A percentile compares a stretch with the other conserved stretches of the same genome.
These are phyloP conservation scores for Penicillium sclerotigenum DNA, from an alignment of 2,329 filamentous ascomycete species.

Conservation along the genomic window DNA sequence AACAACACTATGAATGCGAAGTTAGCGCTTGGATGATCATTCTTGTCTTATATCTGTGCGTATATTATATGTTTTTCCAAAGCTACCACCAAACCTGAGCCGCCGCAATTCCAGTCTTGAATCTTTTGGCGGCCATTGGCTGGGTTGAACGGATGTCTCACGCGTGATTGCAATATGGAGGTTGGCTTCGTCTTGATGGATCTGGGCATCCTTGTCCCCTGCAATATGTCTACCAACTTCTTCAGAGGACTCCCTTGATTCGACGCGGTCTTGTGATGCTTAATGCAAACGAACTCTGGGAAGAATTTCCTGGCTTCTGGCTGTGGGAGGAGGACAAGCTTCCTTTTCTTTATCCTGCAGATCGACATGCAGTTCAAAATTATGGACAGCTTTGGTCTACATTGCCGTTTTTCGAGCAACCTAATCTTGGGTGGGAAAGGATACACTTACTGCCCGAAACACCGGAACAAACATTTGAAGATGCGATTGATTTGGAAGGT, in stretches of 20 bases:
- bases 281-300: background rate
- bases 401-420: slow-evolving; percentile 7
- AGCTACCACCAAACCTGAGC: no score
- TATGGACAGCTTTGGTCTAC: slow-evolving; percentile 1
- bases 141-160: no score
- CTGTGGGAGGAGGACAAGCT: background rate
- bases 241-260: background rate
- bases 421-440: slow-evolving; percentile 11
- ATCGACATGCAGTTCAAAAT: slow-evolving; percentile 8
- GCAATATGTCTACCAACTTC: slow-evolving; percentile 13
- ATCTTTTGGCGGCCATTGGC: no score
- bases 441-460: background rate
- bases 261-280: slow-evolving; percentile 14
- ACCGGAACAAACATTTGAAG: background rate
- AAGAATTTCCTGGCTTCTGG: background rate
- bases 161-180: no score
- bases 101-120: no score
- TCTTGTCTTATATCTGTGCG: no score
- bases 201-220: no score
- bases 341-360: slow-evolving; percentile 14
- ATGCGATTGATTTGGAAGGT: background rate
- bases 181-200: no score
- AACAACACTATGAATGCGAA: no score
- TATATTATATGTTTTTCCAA: no score
- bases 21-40: no score